phyloP scores from a whole-genome alignment of 495 filamentous ascomycete species.

The Lichenothelia convexa region DNA sequence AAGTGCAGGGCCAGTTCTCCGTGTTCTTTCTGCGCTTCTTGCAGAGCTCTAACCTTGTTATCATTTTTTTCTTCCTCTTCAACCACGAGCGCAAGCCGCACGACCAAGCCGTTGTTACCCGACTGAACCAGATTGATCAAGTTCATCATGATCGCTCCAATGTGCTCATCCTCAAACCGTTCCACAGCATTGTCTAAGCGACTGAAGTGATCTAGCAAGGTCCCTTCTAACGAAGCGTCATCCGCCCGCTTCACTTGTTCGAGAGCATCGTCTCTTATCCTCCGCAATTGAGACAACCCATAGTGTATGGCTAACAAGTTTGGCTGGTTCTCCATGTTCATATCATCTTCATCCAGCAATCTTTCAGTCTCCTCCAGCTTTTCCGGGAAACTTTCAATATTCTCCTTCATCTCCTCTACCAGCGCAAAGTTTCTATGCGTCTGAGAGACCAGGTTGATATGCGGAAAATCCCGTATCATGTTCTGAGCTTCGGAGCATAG shows the following conservation, averaged over 20 bases:
- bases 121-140: conserved; percentile 68
- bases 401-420: conserved; percentile 76
- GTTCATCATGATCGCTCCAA: conserved; percentile 73
- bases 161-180: conserved; percentile 92
- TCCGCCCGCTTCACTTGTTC: conserved; percentile 40
- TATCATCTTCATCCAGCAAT: conserved; percentile 64
- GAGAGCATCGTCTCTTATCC: conserved; percentile 90
- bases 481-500: conserved; percentile 88
- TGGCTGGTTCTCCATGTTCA: conserved; percentile 75
- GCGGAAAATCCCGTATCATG: conserved; percentile 91
- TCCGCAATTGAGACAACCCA: conserved; percentile 72
- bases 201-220: conserved; percentile 72
- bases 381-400: conserved; percentile 68
- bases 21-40: conserved; percentile 87
- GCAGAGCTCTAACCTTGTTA: conserved; percentile 69
- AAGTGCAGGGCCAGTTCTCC: conserved; percentile 83
- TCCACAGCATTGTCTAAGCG: conserved; percentile 74
- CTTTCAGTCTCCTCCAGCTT: conserved; percentile 53
- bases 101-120: conserved; percentile 75
- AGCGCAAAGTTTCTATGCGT: conserved; percentile 88
- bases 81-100: conserved; percentile 76
- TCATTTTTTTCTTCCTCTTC: conserved; percentile 94
- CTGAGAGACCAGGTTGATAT: conserved; percentile 84
- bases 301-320: conserved; percentile 80
- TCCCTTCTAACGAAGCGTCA: conserved; percentile 27